Base-by-base conservation (phyloP, 805 yeast species). In the Clavispora asparagi region DNA sequence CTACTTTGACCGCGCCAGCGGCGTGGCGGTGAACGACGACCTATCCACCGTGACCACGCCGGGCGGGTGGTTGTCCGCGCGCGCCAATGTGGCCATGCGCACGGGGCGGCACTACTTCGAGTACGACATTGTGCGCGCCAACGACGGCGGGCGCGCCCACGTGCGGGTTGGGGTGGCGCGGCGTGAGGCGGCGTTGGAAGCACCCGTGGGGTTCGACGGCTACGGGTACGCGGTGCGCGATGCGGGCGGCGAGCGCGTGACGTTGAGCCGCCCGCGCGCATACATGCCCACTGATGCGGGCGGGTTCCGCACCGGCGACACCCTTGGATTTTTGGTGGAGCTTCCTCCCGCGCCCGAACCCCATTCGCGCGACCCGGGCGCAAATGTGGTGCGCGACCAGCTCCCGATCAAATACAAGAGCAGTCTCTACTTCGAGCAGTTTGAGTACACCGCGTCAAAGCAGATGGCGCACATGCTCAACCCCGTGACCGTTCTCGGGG, bases 161-260 rank as follows among this genome's bases (percentile, higher is more conserved):
- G 89, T 94, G 1, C 68, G 99, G 27, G 60, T 91, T 27, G 99
- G 99, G 0, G 60, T 92, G 32, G 85, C 85, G 0, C 70, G 98
- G 43, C 76, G 89, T 50, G 98, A 92, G 59, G 94, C 96, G 2
- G 79, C 89, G 42, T 65, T 91, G 39, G 97, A 92, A 55, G 96
- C 95, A 0, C 98, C 99, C 0, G 94, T 91, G 6, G 99, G 99
- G 3, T 88, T 80, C 57, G 98, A 94, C 64, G 92, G 90, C 0
- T 94, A 90, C 66, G 92, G 97, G 0, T 92, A 94, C 63, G 97
- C 96, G 2, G 59, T 94, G 2, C 74, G 97, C 48, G 97, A 92
- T 65, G 75, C 77, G 32, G 73, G 76, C 7, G 91, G 95, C 2
- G 86, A 87, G 53, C 79, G 78, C 27, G 74, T 94, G 23, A 95